phyloP scores from a whole-genome alignment of 129 eudicot genomes.

The Centella asiatica region DNA sequence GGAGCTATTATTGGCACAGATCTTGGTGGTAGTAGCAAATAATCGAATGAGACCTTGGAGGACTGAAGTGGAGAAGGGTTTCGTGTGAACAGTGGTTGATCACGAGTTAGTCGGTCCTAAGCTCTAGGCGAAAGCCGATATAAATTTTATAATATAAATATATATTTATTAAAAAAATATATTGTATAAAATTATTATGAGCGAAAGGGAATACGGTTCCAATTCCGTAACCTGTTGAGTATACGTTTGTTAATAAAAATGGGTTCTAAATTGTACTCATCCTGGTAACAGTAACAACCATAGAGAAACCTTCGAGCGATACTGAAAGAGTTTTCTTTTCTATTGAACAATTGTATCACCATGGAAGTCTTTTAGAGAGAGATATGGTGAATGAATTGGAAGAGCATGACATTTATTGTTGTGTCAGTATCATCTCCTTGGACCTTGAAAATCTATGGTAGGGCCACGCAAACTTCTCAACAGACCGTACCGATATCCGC shows the following conservation, averaged over 20 bases:
- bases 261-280: background rate
- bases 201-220: conserved; percentile 8
- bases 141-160: background rate
- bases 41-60: conserved; percentile 1
- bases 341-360: background rate
- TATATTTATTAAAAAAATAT: too few species aligned
- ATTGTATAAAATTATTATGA: too few species aligned
- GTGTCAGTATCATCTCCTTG: background rate
- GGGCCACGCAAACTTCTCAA: background rate
- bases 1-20: conserved; percentile 13
- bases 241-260: too few species aligned
- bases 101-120: conserved; percentile 15
- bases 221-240: background rate
- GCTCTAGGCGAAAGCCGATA: background rate
- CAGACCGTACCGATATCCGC: background rate
- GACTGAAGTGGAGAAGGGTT: conserved; percentile 13
- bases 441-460: background rate
- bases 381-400: background rate
- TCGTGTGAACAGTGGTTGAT: conserved; percentile 9
- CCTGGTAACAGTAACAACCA: background rate
- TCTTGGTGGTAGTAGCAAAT: conserved; percentile 16
- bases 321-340: background rate
- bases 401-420: background rate
- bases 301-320: background rate
- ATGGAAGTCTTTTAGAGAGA: background rate